Percentiles rank a stretch among this genome's conserved stretches.
Evolutionary conservation across 2,329 filamentous ascomycete species (phyloP).

Genomic region (Blastomyces emzantsi): DNA sequence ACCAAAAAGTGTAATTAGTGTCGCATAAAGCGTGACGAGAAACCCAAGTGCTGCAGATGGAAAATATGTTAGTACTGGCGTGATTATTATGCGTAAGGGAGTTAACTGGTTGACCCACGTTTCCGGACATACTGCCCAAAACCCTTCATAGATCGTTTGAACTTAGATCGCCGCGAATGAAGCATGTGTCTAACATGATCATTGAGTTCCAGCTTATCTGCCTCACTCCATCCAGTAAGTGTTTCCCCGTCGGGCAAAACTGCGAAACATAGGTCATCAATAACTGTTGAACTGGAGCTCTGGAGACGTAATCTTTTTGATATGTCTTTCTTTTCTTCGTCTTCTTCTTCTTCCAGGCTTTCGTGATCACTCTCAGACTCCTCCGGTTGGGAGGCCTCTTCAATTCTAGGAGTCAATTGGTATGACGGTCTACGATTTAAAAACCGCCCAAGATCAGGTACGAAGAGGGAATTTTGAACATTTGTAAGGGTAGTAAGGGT

Average conservation of each 20-base stretch:
- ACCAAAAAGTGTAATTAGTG: constrained; percentile 73
- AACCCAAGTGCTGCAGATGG: constrained; percentile 57
- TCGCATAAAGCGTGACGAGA: constrained; percentile 74
- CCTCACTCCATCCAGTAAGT: constrained; percentile 63
- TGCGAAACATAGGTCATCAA: constrained; percentile 62
- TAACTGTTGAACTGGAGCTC: neutral
- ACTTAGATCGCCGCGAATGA: constrained; percentile 68
- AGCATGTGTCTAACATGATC: constrained; percentile 83
- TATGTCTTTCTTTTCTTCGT: constrained; percentile 9
- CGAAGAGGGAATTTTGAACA: constrained; percentile 80
- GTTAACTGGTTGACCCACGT: constrained; percentile 40
- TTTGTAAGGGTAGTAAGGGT: constrained; percentile 79
- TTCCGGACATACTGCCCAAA: constrained; percentile 70
- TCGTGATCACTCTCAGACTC: constrained; percentile 18
- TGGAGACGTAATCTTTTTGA: neutral
- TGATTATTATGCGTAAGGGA: neutral
- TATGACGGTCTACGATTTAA: constrained; percentile 74
- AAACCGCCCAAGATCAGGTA: constrained; percentile 67
- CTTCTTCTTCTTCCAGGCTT: constrained; percentile 12
- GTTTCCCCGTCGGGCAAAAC: constrained; percentile 66
- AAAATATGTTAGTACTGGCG: constrained; percentile 3
- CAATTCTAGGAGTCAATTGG: constrained; percentile 46
- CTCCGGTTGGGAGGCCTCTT: constrained; percentile 13
- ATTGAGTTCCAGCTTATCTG: constrained; percentile 68
- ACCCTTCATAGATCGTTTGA: constrained; percentile 69